A percentile compares a stretch with the other conserved stretches of the same genome.
Evolutionary conservation across 2,329 filamentous ascomycete genomes (phyloP).

Genomic region (Colletotrichum sp.): DNA sequence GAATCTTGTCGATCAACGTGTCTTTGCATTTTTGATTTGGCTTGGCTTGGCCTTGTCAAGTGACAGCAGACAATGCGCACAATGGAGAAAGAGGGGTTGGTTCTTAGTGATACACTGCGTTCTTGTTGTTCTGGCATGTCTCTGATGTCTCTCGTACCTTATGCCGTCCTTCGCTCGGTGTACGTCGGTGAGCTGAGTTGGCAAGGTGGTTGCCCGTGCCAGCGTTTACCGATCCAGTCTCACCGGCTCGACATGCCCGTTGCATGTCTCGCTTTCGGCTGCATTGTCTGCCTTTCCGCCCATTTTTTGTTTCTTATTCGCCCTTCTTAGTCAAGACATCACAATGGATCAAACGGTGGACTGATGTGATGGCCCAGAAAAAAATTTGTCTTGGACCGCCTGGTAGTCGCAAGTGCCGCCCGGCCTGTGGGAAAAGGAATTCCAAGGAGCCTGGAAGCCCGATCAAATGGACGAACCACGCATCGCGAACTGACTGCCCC

Average conservation of each 20-base stretch:
- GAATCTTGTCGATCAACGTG: constrained; percentile 16
- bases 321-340: constrained; percentile 1
- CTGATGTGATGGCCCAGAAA: background rate
- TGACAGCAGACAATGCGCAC: constrained; percentile 12
- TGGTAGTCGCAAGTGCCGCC: background rate
- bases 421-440: constrained; percentile 6
- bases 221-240: background rate
- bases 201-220: background rate
- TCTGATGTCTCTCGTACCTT: background rate
- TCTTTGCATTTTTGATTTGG: background rate
- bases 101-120: background rate
- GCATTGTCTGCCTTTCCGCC: background rate
- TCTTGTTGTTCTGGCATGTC: background rate
- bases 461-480: constrained; percentile 1
- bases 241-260: constrained; percentile 9
- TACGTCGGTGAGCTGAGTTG: constrained; percentile 7
- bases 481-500: background rate
- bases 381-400: background rate
- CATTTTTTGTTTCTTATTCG: constrained; percentile 1
- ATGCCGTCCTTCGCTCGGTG: background rate
- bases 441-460: constrained; percentile 3
- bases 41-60: constrained; percentile 1
- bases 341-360: background rate
- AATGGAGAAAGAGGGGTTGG: background rate
- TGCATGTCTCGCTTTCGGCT: constrained; percentile 10